These are phyloP conservation scores for Litsea cubeba DNA, from an alignment of 164 flowering plant species.

Conservation along the genomic window DNA sequence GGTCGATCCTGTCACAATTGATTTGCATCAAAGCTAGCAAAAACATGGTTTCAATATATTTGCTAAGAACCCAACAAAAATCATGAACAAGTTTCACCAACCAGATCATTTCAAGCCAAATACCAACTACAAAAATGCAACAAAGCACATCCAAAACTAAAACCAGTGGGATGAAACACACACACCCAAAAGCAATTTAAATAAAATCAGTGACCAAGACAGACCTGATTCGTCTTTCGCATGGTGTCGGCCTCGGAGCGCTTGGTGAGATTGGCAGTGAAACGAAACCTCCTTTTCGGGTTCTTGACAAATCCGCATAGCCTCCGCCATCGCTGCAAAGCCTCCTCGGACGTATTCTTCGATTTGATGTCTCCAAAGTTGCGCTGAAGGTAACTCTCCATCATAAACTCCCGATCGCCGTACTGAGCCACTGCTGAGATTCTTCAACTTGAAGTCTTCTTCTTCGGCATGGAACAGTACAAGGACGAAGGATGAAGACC, in stretches of 20 bases:
- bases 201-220: background rate
- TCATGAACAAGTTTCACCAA: too few species aligned
- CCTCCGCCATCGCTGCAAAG: conserved; percentile 81
- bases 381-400: conserved; percentile 75
- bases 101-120: background rate
- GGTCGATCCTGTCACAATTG: too few species aligned
- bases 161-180: too few species aligned
- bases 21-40: too few species aligned
- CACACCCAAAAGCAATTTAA: background rate
- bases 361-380: conserved; percentile 77
- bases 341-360: conserved; percentile 91
- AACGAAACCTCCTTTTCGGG: conserved; percentile 73
- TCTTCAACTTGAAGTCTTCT: too few species aligned
- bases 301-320: conserved; percentile 85
- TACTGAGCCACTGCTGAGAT: too few species aligned
- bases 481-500: too few species aligned
- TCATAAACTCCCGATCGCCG: background rate
- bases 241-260: conserved; percentile 74
- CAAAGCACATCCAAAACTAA: too few species aligned
- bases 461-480: too few species aligned
- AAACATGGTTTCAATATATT: too few species aligned
- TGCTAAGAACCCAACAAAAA: too few species aligned
- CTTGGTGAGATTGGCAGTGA: conserved; percentile 83
- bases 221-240: conserved; percentile 80
- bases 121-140: background rate